A percentile compares a stretch with the other conserved stretches of the same genome.
Evolutionary conservation across 495 filamentous ascomycete species (phyloP).

Genomic region (Trichoderma gamsii): DNA sequence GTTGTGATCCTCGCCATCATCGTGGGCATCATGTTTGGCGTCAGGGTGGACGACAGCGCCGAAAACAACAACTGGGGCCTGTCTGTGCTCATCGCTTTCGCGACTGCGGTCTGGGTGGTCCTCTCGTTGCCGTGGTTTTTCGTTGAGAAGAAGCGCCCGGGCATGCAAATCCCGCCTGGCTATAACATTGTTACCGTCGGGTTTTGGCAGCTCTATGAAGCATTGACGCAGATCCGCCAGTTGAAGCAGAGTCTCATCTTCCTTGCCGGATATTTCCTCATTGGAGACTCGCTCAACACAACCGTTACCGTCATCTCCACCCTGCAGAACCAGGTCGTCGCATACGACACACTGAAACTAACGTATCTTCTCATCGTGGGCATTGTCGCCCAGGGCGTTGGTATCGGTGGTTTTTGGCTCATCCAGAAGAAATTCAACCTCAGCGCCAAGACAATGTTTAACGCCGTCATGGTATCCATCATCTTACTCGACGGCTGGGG

Average conservation of each 20-base stretch:
- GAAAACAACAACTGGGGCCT: slow-evolving; percentile 60
- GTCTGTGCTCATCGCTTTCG: slow-evolving; percentile 59
- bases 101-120: slow-evolving; percentile 55
- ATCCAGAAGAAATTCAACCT: slow-evolving; percentile 48
- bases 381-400: slow-evolving; percentile 55
- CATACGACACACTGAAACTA: slow-evolving; percentile 54
- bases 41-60: slow-evolving; percentile 51
- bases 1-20: slow-evolving; percentile 56
- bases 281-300: slow-evolving; percentile 60
- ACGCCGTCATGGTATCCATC: slow-evolving; percentile 49
- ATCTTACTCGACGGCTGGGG: slow-evolving; percentile 58
- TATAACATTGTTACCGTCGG: slow-evolving; percentile 48
- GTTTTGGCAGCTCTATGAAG: slow-evolving; percentile 52
- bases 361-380: slow-evolving; percentile 60
- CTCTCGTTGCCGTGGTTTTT: slow-evolving; percentile 59
- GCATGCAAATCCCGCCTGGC: slow-evolving; percentile 37
- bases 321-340: slow-evolving; percentile 55
- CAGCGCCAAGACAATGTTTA: slow-evolving; percentile 59
- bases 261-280: slow-evolving; percentile 59
- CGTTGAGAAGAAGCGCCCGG: slow-evolving; percentile 56
- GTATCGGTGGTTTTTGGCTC: slow-evolving; percentile 57
- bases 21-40: slow-evolving; percentile 56
- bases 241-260: slow-evolving; percentile 60
- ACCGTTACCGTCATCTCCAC: slow-evolving; percentile 62
- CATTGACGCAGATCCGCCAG: slow-evolving; percentile 52